Evolutionary conservation across 140 eudicot genomes (phyloP).

Genomic region (Flaveria floridana): DNA sequence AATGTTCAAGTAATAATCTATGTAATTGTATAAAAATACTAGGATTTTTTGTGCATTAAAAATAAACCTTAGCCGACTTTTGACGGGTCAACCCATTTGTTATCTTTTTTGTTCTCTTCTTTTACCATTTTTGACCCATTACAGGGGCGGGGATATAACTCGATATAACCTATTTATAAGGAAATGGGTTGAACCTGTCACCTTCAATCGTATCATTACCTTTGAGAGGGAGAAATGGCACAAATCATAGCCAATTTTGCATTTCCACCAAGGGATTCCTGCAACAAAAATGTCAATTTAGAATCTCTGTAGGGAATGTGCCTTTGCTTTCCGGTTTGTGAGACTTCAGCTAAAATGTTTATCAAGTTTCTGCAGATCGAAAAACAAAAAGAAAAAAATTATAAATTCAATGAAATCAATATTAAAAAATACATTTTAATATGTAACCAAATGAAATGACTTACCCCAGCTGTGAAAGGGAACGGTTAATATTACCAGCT

Average conservation of each 20-base stretch:
- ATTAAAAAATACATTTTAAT: neutral
- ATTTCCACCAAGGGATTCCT: conserved; percentile 99
- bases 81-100: neutral
- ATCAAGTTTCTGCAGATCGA: conserved; percentile 70
- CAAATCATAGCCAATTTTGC: conserved; percentile 95
- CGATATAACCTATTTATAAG: neutral
- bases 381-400: neutral
- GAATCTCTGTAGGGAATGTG: conserved; percentile 99
- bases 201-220: conserved; percentile 36
- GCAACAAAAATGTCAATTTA: conserved; percentile 87
- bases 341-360: conserved; percentile 88
- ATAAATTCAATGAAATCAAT: conserved; percentile 5
- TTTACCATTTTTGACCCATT: neutral
- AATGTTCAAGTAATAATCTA: neutral
- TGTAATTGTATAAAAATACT: neutral
- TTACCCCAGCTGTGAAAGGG: conserved; percentile 98
- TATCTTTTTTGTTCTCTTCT: neutral
- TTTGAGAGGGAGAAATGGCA: conserved; percentile 84
- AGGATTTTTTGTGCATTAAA: neutral
- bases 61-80: neutral
- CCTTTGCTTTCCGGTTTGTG: conserved; percentile 96
- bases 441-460: conserved; percentile 29
- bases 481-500: conserved; percentile 95
- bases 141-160: neutral
- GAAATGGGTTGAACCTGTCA: neutral